These are phyloP conservation scores for Ophiognomonia clavigignenti-juglandacearum DNA, from an alignment of 2,329 filamentous ascomycete species.

Conservation along the genomic window DNA sequence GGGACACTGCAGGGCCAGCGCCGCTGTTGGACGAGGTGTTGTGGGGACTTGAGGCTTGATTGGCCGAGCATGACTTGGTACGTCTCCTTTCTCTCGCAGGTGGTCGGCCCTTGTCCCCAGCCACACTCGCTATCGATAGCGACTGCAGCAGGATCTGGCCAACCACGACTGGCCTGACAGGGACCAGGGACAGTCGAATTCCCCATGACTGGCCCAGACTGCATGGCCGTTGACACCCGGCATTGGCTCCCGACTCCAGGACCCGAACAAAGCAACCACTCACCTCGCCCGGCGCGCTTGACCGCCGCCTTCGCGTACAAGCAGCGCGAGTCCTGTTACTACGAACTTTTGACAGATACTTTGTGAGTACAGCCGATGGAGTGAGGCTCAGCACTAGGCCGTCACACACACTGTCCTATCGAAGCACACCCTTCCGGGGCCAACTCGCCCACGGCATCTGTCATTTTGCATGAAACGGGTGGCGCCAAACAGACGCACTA, in stretches of 20 bases:
- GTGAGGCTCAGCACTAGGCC: slow-evolving; percentile 1
- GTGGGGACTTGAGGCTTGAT: too few species aligned
- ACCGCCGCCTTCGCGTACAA: slow-evolving; percentile 11
- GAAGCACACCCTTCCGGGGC: neutral
- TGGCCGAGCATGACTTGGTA: too few species aligned
- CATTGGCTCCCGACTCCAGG: slow-evolving; percentile 10
- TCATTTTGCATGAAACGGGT: neutral
- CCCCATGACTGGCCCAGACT: slow-evolving; percentile 15
- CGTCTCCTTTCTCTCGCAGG: too few species aligned
- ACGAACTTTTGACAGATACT: too few species aligned
- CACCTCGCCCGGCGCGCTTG: slow-evolving; percentile 10
- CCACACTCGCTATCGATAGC: too few species aligned
- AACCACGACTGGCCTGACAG: too few species aligned
- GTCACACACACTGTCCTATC: neutral
- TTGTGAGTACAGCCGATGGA: neutral
- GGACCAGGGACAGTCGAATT: too few species aligned
- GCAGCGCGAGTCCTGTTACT: neutral
- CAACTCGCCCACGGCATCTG: neutral
- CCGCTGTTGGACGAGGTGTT: too few species aligned
- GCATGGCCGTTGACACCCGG: slow-evolving; percentile 15
- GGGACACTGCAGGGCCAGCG: too few species aligned
- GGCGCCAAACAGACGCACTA: neutral
- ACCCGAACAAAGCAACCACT: slow-evolving; percentile 9
- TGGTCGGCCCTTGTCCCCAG: too few species aligned
- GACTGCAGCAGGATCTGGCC: too few species aligned